Evolutionary conservation across 257 asterid species (phyloP).

Genomic region (Lithospermum erythrorhizon): DNA sequence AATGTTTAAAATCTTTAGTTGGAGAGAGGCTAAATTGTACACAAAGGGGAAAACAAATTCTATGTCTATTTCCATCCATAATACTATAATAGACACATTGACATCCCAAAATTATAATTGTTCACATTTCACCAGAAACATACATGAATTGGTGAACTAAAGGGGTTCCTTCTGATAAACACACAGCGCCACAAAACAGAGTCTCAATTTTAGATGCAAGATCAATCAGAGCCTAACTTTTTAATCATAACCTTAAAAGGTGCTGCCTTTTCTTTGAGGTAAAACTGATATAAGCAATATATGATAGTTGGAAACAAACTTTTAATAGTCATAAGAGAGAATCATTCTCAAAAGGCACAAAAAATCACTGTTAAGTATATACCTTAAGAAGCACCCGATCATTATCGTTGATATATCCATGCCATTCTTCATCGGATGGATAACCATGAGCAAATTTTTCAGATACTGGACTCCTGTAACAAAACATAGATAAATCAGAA

Average conservation of each 20-base stretch:
- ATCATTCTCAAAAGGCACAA: no score
- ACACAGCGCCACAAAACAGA: not conserved
- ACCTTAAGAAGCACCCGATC: constrained; percentile 95
- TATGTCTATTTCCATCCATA: no score
- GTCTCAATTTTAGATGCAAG: not conserved
- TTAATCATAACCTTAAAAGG: not conserved
- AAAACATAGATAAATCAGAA: no score
- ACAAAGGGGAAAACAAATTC: no score
- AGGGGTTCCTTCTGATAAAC: not conserved
- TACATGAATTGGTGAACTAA: no score
- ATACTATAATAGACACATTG: no score
- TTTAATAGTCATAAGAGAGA: not conserved
- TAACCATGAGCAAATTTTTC: constrained; percentile 47
- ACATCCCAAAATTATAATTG: no score
- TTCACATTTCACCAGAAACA: no score
- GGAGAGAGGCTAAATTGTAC: no score
- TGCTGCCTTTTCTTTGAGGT: not conserved
- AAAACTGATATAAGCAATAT: not conserved
- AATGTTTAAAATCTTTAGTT: no score
- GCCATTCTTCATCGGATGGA: constrained; percentile 82
- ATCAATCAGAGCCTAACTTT: not conserved
- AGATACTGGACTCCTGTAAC: constrained; percentile 59
- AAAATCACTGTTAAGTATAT: constrained; percentile 1
- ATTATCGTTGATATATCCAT: constrained; percentile 62
- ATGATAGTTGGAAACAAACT: no score